Evolutionary conservation across 345 rosid species (phyloP), one percentile per base, ranked within the genome.

Genomic region (Acer negundo): DNA sequence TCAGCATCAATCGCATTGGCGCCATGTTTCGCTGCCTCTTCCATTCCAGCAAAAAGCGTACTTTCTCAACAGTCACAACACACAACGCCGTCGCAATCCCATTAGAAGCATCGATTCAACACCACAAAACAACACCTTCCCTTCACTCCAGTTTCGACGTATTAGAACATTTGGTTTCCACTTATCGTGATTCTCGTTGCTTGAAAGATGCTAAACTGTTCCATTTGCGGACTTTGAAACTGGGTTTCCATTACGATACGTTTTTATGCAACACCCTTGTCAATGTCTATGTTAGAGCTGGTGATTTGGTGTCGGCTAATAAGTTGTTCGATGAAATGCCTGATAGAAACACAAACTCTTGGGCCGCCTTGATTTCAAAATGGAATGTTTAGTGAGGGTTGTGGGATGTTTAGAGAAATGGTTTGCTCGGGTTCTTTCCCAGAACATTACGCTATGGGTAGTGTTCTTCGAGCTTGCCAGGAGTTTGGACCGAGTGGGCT

Each of bases 311-410:
- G 1, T 88, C 86, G 9, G 95, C 94, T 19, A 84, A 85, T 53
- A 87, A 86, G 74, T 11, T 95, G 89, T 90, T 95, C n/a, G 93
- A 80, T 75, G 94, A 90, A 89, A 90, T 95, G 97, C 81, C 87
- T 17, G 83, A 68, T 2, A 91, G 86, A 74, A 95, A 90, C 81
- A 77, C 81, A 6, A 92, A 92, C 75, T 82, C 97, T 0, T 93
- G 97, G 98, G 91, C 94, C 23, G 88, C 94, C 59, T 70, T 93
- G 84, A 86, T 95, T 83, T 90, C 86, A 81, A 78, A 87, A 86
- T 55, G 87, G 97, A 16, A 79, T 80, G 79, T 84, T 86, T 1
- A 77, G 20, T 22, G 89, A 91, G 78, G 97, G 93, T 11, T 87
- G 84, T 59, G 5, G 58, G 26, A 71, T 86, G 51, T 87, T 91